Base-by-base conservation (phyloP, 208 protist genomes). In the Cochliopodium minus region DNA sequence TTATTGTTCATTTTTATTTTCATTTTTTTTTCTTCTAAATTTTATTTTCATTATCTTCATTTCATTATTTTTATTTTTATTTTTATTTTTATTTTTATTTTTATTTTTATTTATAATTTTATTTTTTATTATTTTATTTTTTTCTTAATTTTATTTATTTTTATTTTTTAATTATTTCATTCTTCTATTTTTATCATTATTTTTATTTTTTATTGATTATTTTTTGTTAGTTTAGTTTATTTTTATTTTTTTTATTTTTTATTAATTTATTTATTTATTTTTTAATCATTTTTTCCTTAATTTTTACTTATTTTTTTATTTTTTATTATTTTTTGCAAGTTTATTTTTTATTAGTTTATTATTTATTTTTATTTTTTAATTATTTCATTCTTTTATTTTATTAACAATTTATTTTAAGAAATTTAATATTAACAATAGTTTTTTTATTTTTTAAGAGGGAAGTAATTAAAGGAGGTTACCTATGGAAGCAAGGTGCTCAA, bases 31-130 rank as follows among this genome's bases (percentile, higher is more conserved):
- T 43, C n/a, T 43, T 43, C n/a, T 43, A n/a, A n/a, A n/a, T 43
- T 43, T 43, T 43, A n/a, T 43, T 43, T 43, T 43, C n/a, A n/a
- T 43, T 43, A n/a, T 43, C n/a, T 43, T 43, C n/a, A n/a, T 43
- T 43, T 43, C n/a, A n/a, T 43, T 43, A n/a, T 43, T 43, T 43
- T 43, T 43, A n/a, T 43, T 43, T 43, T 43, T 43, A n/a, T 43
- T 43, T 43, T 43, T 43, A n/a, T 43, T 43, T 43, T 43, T 43
- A n/a, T 43, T 43, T 43, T 43, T 43, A n/a, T 22, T 17, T 22
- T 22, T 43, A n/a, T 20, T 22, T 20, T 20, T 43, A n/a, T 43
- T 43, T 17, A n/a, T 22, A 17, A n/a, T 43, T 43, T 43, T 43
- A n/a, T 43, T 43, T 43, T 43, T 43, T 43, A n/a, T 43, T 43